Conservation (phyloP, 108 stramenopile genomes). For the Cylindrotheca fusiformis region DNA sequence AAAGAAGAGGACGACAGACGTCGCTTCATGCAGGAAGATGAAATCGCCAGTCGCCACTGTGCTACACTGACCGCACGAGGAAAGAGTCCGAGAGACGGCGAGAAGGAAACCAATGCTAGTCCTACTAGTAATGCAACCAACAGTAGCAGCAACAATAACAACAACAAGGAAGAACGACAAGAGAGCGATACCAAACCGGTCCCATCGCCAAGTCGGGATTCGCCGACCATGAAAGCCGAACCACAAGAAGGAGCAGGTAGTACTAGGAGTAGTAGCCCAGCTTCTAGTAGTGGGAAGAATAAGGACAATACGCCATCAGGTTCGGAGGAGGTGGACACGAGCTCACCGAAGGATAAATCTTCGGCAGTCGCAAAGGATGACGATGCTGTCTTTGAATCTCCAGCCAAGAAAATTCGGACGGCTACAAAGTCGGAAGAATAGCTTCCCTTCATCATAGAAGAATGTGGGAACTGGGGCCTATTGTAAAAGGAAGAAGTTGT, state of each 20-base stretch:
- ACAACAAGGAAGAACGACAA: constrained; percentile 1
- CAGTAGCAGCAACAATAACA: constrained; percentile 2
- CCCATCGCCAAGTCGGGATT: not conserved
- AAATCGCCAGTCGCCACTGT: constrained; percentile 88
- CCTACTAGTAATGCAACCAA: not conserved
- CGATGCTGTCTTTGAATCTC: constrained; percentile 19
- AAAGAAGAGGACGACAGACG: constrained; percentile 68
- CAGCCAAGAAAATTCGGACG: constrained; percentile 19
- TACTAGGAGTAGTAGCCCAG: too few relatives aligned
- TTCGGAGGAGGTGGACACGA: not conserved
- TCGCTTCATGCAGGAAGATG: constrained; percentile 85
- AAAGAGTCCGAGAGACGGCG: constrained; percentile 17
- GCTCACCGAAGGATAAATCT: not conserved
- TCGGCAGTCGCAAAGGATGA: not conserved
- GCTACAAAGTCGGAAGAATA: constrained; percentile 1
- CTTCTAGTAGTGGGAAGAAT: not conserved
- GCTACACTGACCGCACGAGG: constrained; percentile 80
- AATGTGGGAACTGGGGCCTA: too few relatives aligned
- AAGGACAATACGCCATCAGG: not conserved
- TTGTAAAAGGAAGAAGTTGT: too few relatives aligned
- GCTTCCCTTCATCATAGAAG: too few relatives aligned
- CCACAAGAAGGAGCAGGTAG: not conserved
- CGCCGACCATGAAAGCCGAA: not conserved
- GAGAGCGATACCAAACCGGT: constrained; percentile 10
- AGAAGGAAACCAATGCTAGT: not conserved